A percentile compares a stretch with the other conserved stretches of the same genome.
Conservation (phyloP, 2,329 filamentous ascomycete genomes). For the Epicoccum nigrum region DNA sequence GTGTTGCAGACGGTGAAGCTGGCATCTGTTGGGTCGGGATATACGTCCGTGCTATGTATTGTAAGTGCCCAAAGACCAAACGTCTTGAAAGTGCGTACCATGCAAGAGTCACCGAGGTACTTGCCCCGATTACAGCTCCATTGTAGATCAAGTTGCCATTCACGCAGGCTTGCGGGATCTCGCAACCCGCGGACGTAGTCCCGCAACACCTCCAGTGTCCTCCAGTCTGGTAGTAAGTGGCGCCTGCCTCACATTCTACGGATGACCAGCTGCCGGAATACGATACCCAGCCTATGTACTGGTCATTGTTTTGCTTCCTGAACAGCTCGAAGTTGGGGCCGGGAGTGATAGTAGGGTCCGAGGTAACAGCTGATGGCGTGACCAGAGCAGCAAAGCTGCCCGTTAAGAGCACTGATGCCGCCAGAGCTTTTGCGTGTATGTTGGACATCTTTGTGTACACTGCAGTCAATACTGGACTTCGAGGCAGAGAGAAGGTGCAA, state of each 20-base stretch:
- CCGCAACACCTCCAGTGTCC: constrained; percentile 33
- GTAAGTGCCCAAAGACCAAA: background rate
- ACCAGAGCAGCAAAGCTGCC: constrained; percentile 24
- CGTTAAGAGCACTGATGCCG: constrained; percentile 21
- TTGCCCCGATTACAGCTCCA: background rate
- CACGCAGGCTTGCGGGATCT: constrained; percentile 28
- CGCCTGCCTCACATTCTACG: constrained; percentile 25
- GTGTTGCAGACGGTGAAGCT: constrained; percentile 36
- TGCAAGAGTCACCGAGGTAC: constrained; percentile 13
- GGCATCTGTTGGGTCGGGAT: constrained; percentile 18
- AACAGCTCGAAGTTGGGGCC: constrained; percentile 31
- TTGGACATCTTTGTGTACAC: background rate
- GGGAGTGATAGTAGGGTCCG: constrained; percentile 35
- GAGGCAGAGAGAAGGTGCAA: background rate
- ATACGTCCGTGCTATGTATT: constrained; percentile 22
- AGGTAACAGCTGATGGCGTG: constrained; percentile 17
- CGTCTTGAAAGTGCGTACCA: constrained; percentile 14
- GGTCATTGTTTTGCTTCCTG: constrained; percentile 30
- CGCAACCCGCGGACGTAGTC: constrained; percentile 26
- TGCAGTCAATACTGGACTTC: background rate
- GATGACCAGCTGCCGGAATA: constrained; percentile 20
- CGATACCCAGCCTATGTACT: constrained; percentile 34
- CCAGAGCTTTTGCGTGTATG: constrained; percentile 5
- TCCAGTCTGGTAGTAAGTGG: constrained; percentile 26
- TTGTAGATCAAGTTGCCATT: constrained; percentile 31